These are phyloP conservation scores for Physocladia obscura DNA, from an alignment of 192 early-diverging fungal species.

Conservation along the genomic window DNA sequence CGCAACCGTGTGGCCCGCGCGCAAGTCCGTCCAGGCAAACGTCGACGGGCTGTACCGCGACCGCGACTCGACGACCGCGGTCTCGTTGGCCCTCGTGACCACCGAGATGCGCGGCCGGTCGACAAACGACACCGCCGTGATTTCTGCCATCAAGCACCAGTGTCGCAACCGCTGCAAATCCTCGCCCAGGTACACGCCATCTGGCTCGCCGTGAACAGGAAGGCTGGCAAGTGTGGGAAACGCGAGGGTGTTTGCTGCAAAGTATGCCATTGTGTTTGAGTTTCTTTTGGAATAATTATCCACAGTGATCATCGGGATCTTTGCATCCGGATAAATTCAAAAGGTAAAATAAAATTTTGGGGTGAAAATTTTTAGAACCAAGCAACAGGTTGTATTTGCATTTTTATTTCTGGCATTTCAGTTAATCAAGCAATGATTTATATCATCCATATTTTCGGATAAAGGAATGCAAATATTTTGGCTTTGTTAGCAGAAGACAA, in stretches of 20 bases:
- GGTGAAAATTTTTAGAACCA: too few relatives aligned
- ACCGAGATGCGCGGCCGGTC: slow-evolving; percentile 8
- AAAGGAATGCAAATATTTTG: too few relatives aligned
- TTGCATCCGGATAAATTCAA: too few relatives aligned
- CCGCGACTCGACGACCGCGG: background rate
- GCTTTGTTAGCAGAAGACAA: too few relatives aligned
- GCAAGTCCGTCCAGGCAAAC: slow-evolving; percentile 19
- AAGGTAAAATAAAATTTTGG: too few relatives aligned
- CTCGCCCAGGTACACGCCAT: background rate
- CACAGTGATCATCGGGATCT: too few relatives aligned
- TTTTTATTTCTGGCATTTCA: too few relatives aligned
- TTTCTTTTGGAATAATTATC: too few relatives aligned
- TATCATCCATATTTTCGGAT: too few relatives aligned
- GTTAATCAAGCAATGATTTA: too few relatives aligned
- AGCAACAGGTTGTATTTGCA: too few relatives aligned
- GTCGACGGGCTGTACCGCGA: slow-evolving; percentile 4
- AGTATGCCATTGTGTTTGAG: too few relatives aligned
- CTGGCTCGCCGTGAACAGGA: slow-evolving; percentile 2
- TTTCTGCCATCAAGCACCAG: slow-evolving; percentile 20
- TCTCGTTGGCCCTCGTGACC: background rate
- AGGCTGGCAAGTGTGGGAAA: background rate
- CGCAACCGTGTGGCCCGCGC: slow-evolving; percentile 9
- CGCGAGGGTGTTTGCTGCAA: background rate
- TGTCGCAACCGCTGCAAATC: background rate
- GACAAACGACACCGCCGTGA: slow-evolving; percentile 7